Evolutionary conservation across 2,329 filamentous ascomycete species (phyloP).

Genomic region (Monosporascus ibericus): DNA sequence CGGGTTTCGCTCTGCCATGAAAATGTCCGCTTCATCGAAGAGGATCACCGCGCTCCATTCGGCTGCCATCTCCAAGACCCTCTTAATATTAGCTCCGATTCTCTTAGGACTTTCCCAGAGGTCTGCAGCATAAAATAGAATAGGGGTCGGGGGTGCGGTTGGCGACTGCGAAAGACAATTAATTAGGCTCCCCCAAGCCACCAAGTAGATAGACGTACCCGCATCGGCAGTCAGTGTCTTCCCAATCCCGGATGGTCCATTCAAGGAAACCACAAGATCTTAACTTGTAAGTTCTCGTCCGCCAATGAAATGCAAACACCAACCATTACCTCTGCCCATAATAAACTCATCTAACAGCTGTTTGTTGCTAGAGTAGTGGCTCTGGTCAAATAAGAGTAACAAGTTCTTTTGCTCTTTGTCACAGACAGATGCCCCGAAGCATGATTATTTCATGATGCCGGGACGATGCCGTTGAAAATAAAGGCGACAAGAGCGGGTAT

Average conservation of each 20-base stretch:
- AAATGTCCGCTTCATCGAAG: conserved; percentile 16
- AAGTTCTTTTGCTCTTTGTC: conserved; percentile 2
- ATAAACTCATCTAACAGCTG: neutral
- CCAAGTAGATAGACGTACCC: neutral
- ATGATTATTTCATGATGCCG: conserved; percentile 3
- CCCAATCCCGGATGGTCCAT: conserved; percentile 36
- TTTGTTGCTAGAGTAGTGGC: conserved; percentile 1
- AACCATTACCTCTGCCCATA: conserved; percentile 22
- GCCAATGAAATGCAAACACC: neutral
- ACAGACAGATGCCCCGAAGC: conserved; percentile 2
- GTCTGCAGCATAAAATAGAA: conserved; percentile 3
- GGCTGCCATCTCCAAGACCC: conserved; percentile 4
- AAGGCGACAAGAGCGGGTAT: neutral
- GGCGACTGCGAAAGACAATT: neutral
- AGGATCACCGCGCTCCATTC: conserved; percentile 10
- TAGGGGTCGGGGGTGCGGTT: neutral
- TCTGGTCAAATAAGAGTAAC: conserved; percentile 2
- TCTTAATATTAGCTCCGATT: neutral
- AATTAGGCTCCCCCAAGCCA: neutral
- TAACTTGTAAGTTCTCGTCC: conserved; percentile 18
- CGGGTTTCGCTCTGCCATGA: conserved; percentile 1
- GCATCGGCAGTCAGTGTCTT: conserved; percentile 37
- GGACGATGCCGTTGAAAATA: conserved; percentile 6
- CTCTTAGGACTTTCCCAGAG: neutral
- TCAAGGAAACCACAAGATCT: conserved; percentile 36